Base-by-base conservation (phyloP, 352 stramenopile species). In the Phytophthora syringae region DNA sequence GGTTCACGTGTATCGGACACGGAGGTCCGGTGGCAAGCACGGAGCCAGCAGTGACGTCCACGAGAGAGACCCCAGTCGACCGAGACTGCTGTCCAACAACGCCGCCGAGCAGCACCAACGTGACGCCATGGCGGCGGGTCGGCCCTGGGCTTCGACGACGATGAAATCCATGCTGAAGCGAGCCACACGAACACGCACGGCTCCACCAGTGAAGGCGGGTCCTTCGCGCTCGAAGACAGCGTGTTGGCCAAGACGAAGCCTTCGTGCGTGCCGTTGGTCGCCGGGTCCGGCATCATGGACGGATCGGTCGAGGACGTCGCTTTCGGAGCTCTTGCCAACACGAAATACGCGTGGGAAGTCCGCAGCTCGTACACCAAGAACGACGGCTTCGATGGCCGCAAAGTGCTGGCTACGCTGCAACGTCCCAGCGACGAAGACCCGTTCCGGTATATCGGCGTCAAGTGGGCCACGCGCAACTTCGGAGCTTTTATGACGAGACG, bases 1-100 rank as follows among this genome's bases (percentile, higher is more conserved):
- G 36, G 54, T 90, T 36, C 67, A 82, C 32, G 66, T 88, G 24
- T 90, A 82, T 44, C 75, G 77, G 42, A 79, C 80, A 36, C 78
- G 81, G n/a, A 60, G 70, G 37, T 70, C 65, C 5, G 32, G 40
- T 59, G 36, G 64, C 52, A 58, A 72, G 25, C 22, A 48, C 2
- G 52, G 64, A 30, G 18, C 18, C 36, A 52, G 43, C 28, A 49
- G n/a, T 16, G 40, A 55, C 15, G 42, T 60, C 22, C 52, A 77
- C 22, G 70, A 74, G 18, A 68, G 72, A 20, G 59, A 70, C 0
- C 67, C 67, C 5, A 76, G 76, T 72, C 71, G 74, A 9, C 74
- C 74, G n/a, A 64, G 74, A 49, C 45, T 82, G 56, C 48, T 82
- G 37, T 82, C 74, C 37, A 76, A 74, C 40, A 82, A 76, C 30